Percentiles rank a stretch among this genome's conserved stretches.
phyloP scores from a whole-genome alignment of 2,329 filamentous ascomycete genomes.

The Alternaria rosae region DNA sequence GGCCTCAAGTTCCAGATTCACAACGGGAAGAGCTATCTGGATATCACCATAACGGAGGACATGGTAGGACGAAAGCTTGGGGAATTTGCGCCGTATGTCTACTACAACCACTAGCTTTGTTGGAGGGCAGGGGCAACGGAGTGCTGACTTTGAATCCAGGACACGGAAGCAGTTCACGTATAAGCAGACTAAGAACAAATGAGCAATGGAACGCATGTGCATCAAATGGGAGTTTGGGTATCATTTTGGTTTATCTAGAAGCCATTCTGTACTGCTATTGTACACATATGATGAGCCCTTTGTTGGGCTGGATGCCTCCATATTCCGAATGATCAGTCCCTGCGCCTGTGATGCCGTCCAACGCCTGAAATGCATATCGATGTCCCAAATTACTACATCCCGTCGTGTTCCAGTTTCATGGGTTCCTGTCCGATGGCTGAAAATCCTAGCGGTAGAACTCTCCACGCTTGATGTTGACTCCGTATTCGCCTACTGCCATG shows the following conservation, averaged over 20 bases:
- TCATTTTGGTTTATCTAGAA: slow-evolving; percentile 40
- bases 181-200: slow-evolving; percentile 76
- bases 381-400: neutral
- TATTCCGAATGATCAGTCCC: slow-evolving; percentile 13
- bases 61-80: slow-evolving; percentile 97
- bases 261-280: slow-evolving; percentile 43
- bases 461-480: slow-evolving; percentile 94
- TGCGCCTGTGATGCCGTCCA: slow-evolving; percentile 32
- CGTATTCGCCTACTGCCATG: slow-evolving; percentile 97
- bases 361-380: slow-evolving; percentile 38
- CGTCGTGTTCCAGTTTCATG: slow-evolving; percentile 2
- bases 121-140: neutral
- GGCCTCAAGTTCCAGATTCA: slow-evolving; percentile 89
- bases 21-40: slow-evolving; percentile 87
- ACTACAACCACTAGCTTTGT: neutral
- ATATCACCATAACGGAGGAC: slow-evolving; percentile 86
- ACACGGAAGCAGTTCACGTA: slow-evolving; percentile 73
- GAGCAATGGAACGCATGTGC: slow-evolving; percentile 34
- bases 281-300: slow-evolving; percentile 39
- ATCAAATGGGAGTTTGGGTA: slow-evolving; percentile 48
- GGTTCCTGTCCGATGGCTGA: neutral
- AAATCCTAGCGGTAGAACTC: slow-evolving; percentile 85
- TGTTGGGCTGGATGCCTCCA: slow-evolving; percentile 20
- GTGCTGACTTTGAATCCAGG: slow-evolving; percentile 50
- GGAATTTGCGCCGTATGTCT: slow-evolving; percentile 82